phyloP scores from a whole-genome alignment of 768 basidiomycete genomes.

The Asterophora parasitica region DNA sequence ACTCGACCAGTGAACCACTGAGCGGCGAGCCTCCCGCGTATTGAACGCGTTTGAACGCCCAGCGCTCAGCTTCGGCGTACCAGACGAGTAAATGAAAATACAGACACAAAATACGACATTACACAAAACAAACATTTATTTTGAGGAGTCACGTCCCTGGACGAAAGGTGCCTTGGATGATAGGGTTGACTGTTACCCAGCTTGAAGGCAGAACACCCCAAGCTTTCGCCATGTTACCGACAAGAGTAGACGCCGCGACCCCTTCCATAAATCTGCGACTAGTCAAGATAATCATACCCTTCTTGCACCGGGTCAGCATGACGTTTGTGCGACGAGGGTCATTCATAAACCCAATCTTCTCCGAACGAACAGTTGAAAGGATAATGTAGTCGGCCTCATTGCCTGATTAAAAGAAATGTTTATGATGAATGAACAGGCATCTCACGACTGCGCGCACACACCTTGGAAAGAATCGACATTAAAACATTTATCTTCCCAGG shows the following conservation, averaged over 20 bases:
- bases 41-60: too few species aligned
- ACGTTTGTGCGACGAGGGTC: conserved; percentile 65
- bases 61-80: too few species aligned
- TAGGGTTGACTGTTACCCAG: conserved; percentile 16
- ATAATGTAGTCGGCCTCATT: conserved; percentile 74
- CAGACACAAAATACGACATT: too few species aligned
- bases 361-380: conserved; percentile 64
- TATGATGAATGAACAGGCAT: not conserved
- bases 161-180: conserved; percentile 9
- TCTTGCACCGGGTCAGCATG: conserved; percentile 69
- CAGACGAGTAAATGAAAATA: too few species aligned
- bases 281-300: conserved; percentile 60
- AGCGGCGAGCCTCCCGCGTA: too few species aligned
- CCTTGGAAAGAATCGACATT: conserved; percentile 82
- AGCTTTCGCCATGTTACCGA: conserved; percentile 26
- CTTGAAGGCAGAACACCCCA: conserved; percentile 12
- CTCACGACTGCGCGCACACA: conserved; percentile 17
- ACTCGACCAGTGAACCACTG: too few species aligned
- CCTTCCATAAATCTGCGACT: conserved; percentile 48
- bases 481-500: conserved; percentile 61
- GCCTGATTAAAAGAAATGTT: conserved; percentile 32
- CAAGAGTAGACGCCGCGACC: conserved; percentile 24
- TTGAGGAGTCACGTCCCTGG: conserved; percentile 4
- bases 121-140: not conserved
- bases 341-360: conserved; percentile 56